Evolutionary conservation across 192 early-diverging fungal species (phyloP), one percentile per base, ranked within the genome.

Genomic region (Chytriomyces sp.): DNA sequence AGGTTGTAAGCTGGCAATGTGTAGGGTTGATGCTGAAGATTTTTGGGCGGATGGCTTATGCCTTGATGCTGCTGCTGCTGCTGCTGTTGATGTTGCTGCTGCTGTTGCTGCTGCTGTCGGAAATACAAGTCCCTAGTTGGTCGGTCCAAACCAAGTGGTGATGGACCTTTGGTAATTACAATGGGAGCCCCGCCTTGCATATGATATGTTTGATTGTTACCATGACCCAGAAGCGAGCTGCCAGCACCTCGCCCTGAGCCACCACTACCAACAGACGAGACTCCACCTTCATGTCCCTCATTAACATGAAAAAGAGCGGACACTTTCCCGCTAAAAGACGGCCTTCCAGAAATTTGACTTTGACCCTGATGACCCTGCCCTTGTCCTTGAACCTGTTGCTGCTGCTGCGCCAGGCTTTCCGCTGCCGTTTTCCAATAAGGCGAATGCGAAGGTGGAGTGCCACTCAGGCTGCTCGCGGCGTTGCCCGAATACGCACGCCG

Each of bases 351-450:
- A n/a, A n/a, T n/a, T n/a, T n/a, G n/a, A n/a, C n/a, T n/a, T n/a
- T n/a, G n/a, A n/a, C n/a, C n/a, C n/a, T n/a, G n/a, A n/a, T n/a
- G n/a, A n/a, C n/a, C n/a, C n/a, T n/a, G n/a, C n/a, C n/a, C n/a
- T n/a, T n/a, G n/a, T n/a, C n/a, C n/a, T n/a, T n/a, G 44, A 10
- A 49, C 12, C 59, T 64, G 59, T 36, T 55, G 65, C 34, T 67
- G 65, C 31, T 67, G 65, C 41, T 36, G 49, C 12, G 59, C 39
- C 14, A 73, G 26, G 7, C 59, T 52, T 37, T 62, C 72, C 37
- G 62, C 55, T 25, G 72, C 72, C 33, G 72, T 74, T 22, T 64
- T 63, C 72, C 72, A 74, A 40, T 74, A 74, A 7, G 72, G 72
- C 14, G 72, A 74, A 63, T 74, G 72, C 14, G 53, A 58, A 4